Conservation (phyloP, 306 rosid genomes). For the Datisca glomerata region DNA sequence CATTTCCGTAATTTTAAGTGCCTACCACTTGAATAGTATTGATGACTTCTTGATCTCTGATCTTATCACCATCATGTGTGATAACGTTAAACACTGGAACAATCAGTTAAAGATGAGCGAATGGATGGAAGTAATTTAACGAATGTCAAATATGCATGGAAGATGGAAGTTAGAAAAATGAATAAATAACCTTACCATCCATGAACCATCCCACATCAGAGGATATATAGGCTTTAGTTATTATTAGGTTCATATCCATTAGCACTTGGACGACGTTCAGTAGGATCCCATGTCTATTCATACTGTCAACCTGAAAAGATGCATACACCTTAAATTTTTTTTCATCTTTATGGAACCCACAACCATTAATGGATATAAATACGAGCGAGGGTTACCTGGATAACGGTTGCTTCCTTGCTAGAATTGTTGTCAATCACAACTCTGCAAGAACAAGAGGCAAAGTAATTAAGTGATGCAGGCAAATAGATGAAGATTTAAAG, state of each 20-base stretch:
- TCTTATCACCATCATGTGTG: conserved; percentile 64
- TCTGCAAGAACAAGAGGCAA: conserved; percentile 35
- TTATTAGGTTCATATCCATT: conserved; percentile 69
- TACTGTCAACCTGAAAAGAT: conserved; percentile 65
- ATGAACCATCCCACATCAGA: conserved; percentile 96
- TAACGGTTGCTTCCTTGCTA: conserved; percentile 67
- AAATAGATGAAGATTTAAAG: conserved; percentile 1
- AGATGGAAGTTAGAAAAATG: conserved; percentile 7
- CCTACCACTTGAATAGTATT: conserved; percentile 78
- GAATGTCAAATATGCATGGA: too few relatives aligned
- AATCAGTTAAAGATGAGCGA: background rate
- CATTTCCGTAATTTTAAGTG: background rate
- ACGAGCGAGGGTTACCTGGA: conserved; percentile 46
- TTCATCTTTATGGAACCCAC: too few relatives aligned
- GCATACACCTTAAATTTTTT: too few relatives aligned
- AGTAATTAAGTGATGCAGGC: conserved; percentile 11
- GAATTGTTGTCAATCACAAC: conserved; percentile 83
- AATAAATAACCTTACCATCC: conserved; percentile 60
- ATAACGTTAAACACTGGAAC: conserved; percentile 77
- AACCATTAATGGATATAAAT: too few relatives aligned
- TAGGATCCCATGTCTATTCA: conserved; percentile 85
- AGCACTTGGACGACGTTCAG: conserved; percentile 87
- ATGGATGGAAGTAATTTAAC: background rate
- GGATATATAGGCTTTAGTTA: conserved; percentile 76
- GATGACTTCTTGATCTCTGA: conserved; percentile 71